Evolutionary conservation across 164 flowering plant species (phyloP).

Genomic region (Liquidambar formosana): DNA sequence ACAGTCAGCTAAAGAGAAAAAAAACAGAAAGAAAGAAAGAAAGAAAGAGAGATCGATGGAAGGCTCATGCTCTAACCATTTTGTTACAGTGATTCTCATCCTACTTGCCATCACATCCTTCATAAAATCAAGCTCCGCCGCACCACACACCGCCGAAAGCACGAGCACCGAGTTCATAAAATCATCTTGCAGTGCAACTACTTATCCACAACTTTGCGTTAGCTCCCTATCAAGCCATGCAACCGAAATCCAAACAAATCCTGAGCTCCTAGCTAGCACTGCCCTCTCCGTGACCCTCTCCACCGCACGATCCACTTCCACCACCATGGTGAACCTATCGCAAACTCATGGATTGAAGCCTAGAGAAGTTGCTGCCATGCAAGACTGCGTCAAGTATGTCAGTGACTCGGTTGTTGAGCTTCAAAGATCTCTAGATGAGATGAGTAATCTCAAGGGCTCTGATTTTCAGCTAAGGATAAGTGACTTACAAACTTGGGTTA

Average conservation of each 20-base stretch:
- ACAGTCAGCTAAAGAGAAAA: no score
- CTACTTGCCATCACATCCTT: neutral
- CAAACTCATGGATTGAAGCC: slow-evolving; percentile 34
- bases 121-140: slow-evolving; percentile 6
- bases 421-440: slow-evolving; percentile 43
- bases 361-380: slow-evolving; percentile 43
- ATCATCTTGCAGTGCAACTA: slow-evolving; percentile 48
- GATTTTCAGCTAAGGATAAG: slow-evolving; percentile 35
- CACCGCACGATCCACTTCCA: slow-evolving; percentile 34
- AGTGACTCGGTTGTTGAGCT: slow-evolving; percentile 46
- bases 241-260: slow-evolving; percentile 46
- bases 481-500: slow-evolving; percentile 74
- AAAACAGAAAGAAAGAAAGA: no score
- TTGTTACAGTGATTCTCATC: neutral
- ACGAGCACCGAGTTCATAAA: slow-evolving; percentile 50
- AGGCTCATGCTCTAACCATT: neutral
- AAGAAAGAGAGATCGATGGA: neutral
- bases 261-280: slow-evolving; percentile 44
- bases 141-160: neutral
- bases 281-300: slow-evolving; percentile 57
- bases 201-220: slow-evolving; percentile 60
- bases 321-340: slow-evolving; percentile 31
- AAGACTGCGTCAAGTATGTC: slow-evolving; percentile 63
- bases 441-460: slow-evolving; percentile 27
- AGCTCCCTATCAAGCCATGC: slow-evolving; percentile 51